These are phyloP conservation scores for Tricholoma terreum DNA, from an alignment of 768 basidiomycete species.

Conservation along the genomic window DNA sequence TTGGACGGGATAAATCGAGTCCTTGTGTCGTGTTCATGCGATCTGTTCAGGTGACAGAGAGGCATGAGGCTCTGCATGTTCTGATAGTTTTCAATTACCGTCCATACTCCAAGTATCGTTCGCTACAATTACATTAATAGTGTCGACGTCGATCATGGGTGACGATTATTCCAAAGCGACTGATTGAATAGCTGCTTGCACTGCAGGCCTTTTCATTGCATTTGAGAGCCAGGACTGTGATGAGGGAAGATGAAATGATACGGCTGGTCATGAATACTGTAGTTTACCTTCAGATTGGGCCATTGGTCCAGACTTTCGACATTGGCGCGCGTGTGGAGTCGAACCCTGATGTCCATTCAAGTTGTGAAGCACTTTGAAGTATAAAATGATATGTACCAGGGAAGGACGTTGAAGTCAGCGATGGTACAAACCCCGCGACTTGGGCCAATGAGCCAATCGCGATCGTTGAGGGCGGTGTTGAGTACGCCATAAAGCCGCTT, in stretches of 20 bases:
- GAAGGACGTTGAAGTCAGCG: slow-evolving; percentile 67
- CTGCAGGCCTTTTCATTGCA: slow-evolving; percentile 17
- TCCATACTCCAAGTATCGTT: no score
- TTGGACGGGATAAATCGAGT: no score
- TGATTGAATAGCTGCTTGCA: slow-evolving; percentile 15
- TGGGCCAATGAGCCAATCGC: slow-evolving; percentile 80
- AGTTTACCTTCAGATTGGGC: slow-evolving; percentile 23
- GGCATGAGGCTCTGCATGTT: no score
- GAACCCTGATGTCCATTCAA: slow-evolving; percentile 44
- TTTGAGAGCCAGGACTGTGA: slow-evolving; percentile 23
- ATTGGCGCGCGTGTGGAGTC: slow-evolving; percentile 40
- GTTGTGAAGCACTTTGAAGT: not conserved
- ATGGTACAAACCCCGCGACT: slow-evolving; percentile 64
- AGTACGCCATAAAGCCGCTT: slow-evolving; percentile 82
- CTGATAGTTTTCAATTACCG: no score
- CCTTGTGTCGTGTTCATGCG: no score
- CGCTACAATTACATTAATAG: no score
- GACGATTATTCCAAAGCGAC: not conserved
- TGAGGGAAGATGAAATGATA: not conserved
- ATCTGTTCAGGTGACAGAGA: no score
- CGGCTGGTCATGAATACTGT: not conserved
- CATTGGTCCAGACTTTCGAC: slow-evolving; percentile 19
- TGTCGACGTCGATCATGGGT: not conserved
- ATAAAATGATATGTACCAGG: slow-evolving; percentile 45
- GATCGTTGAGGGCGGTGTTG: slow-evolving; percentile 66